Base-by-base conservation (phyloP, 768 basidiomycete genomes). In the Infundibulicybe gibba region DNA sequence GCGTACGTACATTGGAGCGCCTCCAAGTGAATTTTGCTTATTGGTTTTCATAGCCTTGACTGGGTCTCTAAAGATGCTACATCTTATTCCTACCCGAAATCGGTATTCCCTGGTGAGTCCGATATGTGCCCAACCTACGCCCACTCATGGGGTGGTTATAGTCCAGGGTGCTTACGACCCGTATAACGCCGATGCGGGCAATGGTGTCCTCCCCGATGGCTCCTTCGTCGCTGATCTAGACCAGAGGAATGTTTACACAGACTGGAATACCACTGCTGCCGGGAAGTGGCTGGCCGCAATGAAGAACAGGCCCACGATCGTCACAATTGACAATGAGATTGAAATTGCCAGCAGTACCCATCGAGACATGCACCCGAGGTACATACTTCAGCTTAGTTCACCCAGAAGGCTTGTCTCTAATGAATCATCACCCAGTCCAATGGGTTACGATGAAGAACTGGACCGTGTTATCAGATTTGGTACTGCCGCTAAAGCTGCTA, bases 321-420 rank as follows among this genome's bases (percentile, higher is more conserved):
- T 77, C 12, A 63, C 74, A 5, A 66, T 80, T 46, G 78, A 80
- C 55, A 80, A 80, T 55, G 78, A 80, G 57, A 79, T 80, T 13
- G 78, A 80, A 55, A 80, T 80, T 44, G 74, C 78, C 12, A 61
- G 62, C 43, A 72, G 54, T 50, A 80, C 78, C 14, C 78, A 80
- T 54, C 73, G 75, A 57, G 78, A 80, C 50, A 80, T 80, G 76
- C 78, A 80, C 54, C 76, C 78, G 2, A 52, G 49, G 72, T 74
- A 58, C 33, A 66, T 54, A 14, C 6, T 45, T 16, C 15, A 5
- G 9, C 17, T 44, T 21, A 17, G 32, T 44, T 41, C 16, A 42
- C 30, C n/a, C n/a, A n/a, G 25, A 4, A 34, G 34, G 30, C 2
- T 20, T 32, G 10, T 6, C 19, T 5, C 48, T 45, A 32, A 50